Base-by-base conservation (phyloP, 169 alveolate species). In the Eimeria maxima region DNA sequence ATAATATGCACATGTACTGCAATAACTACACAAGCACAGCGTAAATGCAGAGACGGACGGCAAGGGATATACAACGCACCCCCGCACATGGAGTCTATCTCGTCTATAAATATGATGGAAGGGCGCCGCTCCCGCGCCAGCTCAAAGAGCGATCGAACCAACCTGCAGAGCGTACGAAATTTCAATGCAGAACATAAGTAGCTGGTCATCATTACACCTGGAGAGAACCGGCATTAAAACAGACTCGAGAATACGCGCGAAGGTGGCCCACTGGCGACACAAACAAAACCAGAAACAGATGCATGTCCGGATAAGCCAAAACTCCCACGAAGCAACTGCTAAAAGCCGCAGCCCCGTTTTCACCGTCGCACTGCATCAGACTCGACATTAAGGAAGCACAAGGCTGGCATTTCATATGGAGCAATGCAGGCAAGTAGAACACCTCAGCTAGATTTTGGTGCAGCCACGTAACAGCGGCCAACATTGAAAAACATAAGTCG, bases 81-180 rank as follows among this genome's bases (percentile, higher is more conserved):
- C 53, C 99, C 99, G 96, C 99, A 99, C 93, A 99, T 96, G 42
- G 99, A 98, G 98, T 99, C 99, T 57, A 99, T 98, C 98, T 99
- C 99, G 96, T 99, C 99, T 88, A 99, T 98, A 97, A 99, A 99
- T 38, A 99, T 99, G 47, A 99, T 99, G 60, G 99, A 97, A 8
- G 99, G 99, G 53, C 99, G 97, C 86, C 98, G 97, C 93, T 98
- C 99, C 90, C 99, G 97, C 42, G 99, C 99, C 97, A 99, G 97
- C 86, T 99, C 99, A 96, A 99, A 99, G 87, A 99, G 97, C 45
- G 98, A 94, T 60, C 98, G 97, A 16, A 96, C 97, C 73, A 95
- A 55, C 42, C 97, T 95, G 95, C 78, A 90, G 7, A n/a, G 86
- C 24, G 73, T 24, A 1, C 29, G 38, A 71, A 2, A 71, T 33